Conservation (phyloP, 345 rosid genomes). For the Euphorbia lathyris region DNA sequence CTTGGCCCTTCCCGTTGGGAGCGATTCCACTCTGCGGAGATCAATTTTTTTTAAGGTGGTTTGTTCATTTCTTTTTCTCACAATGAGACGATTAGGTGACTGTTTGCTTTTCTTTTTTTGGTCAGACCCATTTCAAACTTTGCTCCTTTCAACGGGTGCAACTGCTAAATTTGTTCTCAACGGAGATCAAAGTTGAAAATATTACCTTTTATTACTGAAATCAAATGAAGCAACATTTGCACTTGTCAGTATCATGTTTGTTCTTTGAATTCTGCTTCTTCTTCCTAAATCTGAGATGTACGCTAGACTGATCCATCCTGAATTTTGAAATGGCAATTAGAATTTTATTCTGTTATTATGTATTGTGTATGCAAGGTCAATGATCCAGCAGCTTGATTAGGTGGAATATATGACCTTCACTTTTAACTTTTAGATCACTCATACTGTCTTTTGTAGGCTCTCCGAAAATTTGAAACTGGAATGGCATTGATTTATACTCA, state of each 20-base stretch:
- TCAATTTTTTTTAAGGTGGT: constrained; percentile 46
- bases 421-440: neutral
- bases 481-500: neutral
- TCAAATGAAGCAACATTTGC: neutral
- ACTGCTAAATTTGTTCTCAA: neutral
- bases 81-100: neutral
- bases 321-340: neutral
- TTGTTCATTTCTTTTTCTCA: neutral
- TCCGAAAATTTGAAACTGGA: neutral
- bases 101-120: neutral
- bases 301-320: constrained; percentile 3
- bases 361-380: neutral
- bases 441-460: neutral
- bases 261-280: neutral
- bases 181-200: neutral
- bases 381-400: neutral
- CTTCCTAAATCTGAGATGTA: neutral
- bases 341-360: neutral
- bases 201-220: neutral
- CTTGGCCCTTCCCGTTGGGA: constrained; percentile 36
- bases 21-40: constrained; percentile 37
- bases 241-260: neutral
- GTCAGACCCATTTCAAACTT: neutral
- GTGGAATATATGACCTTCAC: neutral
- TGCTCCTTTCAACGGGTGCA: neutral